phyloP scores from a whole-genome alignment of 1,284 basidiomycete genomes.

The Pseudozyma tsukubaensis region DNA sequence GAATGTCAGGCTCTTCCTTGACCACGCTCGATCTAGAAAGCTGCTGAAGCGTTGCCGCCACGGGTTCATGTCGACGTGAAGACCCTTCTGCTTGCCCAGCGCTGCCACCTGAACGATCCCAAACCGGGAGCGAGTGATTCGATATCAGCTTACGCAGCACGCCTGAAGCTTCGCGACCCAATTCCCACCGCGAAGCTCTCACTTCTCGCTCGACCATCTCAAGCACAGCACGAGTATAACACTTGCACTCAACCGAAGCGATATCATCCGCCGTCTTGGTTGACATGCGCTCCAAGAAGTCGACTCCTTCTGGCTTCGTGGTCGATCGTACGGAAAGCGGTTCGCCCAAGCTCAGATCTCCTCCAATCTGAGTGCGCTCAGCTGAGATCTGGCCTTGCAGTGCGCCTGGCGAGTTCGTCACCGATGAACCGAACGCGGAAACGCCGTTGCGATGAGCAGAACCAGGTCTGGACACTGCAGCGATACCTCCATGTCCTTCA shows the following conservation, averaged over 20 bases:
- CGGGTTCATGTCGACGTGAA: constrained; percentile 16
- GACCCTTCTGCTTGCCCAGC: not conserved
- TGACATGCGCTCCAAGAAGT: constrained; percentile 49
- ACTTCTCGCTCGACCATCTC: constrained; percentile 55
- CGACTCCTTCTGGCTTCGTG: constrained; percentile 41
- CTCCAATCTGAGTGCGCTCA: constrained; percentile 28
- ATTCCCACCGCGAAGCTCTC: constrained; percentile 55
- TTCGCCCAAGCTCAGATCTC: constrained; percentile 7
- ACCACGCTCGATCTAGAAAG: constrained; percentile 10
- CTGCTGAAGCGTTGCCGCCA: constrained; percentile 23
- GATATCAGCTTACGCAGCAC: constrained; percentile 55
- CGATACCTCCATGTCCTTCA: constrained; percentile 4
- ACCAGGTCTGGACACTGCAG: constrained; percentile 7
- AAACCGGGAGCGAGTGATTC: constrained; percentile 36
- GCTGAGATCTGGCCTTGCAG: constrained; percentile 29
- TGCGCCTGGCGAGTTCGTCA: constrained; percentile 26
- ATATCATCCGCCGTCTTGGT: constrained; percentile 48
- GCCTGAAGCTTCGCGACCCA: constrained; percentile 54
- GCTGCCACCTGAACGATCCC: constrained; percentile 18
- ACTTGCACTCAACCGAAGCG: constrained; percentile 48
- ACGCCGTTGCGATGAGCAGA: constrained; percentile 25
- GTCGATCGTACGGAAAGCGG: not conserved
- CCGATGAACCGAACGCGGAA: constrained; percentile 1
- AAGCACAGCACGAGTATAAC: constrained; percentile 45
- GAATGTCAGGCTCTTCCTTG: constrained; percentile 31